Evolutionary conservation across 352 stramenopile genomes (phyloP).

Genomic region (Plasmopara halstedii): DNA sequence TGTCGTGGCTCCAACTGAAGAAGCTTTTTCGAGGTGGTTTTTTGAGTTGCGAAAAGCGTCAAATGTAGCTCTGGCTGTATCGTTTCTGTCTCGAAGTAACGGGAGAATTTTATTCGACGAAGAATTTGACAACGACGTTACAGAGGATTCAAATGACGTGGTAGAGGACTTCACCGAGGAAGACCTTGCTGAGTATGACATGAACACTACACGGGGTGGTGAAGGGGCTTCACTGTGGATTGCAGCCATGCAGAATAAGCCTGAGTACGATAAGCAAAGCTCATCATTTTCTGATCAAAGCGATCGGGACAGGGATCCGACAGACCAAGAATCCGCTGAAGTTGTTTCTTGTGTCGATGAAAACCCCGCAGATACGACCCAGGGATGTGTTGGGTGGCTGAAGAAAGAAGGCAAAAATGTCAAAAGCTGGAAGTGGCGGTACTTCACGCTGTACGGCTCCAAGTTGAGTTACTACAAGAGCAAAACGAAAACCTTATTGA

Average conservation of each 20-base stretch:
- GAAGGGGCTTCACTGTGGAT: constrained; percentile 42
- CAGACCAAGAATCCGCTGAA: constrained; percentile 2
- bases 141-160: constrained; percentile 19
- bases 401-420: constrained; percentile 53
- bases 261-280: constrained; percentile 18
- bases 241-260: constrained; percentile 46
- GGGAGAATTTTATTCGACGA: constrained; percentile 33
- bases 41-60: constrained; percentile 41
- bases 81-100: constrained; percentile 43
- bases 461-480: constrained; percentile 78
- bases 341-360: constrained; percentile 12
- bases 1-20: constrained; percentile 45
- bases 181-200: constrained; percentile 24
- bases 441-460: constrained; percentile 62
- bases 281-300: constrained; percentile 10
- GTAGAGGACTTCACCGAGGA: constrained; percentile 28
- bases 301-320: constrained; percentile 7
- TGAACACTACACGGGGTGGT: constrained; percentile 14
- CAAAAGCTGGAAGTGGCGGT: constrained; percentile 70
- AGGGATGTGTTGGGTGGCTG: constrained; percentile 56
- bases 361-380: constrained; percentile 12
- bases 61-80: constrained; percentile 57
- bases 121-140: constrained; percentile 43
- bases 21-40: constrained; percentile 50
- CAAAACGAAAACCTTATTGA: constrained; percentile 43